Conservation (phyloP, 2,329 filamentous ascomycete species). For the Fusarium oligoseptatum region DNA sequence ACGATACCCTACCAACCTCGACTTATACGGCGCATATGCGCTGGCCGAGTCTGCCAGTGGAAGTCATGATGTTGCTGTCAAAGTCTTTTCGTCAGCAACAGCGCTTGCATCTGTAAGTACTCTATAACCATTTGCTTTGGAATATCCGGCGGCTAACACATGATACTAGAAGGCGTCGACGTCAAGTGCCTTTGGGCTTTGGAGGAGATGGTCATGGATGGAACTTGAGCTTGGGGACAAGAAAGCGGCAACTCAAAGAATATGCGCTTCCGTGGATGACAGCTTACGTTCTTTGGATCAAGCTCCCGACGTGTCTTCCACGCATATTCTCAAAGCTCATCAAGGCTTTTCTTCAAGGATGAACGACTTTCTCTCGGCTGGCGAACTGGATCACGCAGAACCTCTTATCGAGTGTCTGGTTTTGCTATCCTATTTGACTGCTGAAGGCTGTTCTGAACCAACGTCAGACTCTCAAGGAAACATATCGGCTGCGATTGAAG, state of each 20-base stretch:
- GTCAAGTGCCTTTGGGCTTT: slow-evolving; percentile 57
- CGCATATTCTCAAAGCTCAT: slow-evolving; percentile 65
- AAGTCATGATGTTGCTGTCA: slow-evolving; percentile 69
- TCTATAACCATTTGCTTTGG: not conserved
- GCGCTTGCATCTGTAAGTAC: slow-evolving; percentile 49
- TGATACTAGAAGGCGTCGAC: slow-evolving; percentile 31
- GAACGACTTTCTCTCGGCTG: slow-evolving; percentile 68
- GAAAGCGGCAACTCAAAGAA: slow-evolving; percentile 51
- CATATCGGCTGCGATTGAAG: slow-evolving; percentile 63
- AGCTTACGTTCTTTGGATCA: slow-evolving; percentile 27
- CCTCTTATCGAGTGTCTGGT: slow-evolving; percentile 72
- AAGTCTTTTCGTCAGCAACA: slow-evolving; percentile 77
- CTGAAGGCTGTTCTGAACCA: slow-evolving; percentile 57
- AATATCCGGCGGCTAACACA: slow-evolving; percentile 10
- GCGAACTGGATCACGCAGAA: slow-evolving; percentile 62
- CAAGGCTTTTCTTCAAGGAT: slow-evolving; percentile 67
- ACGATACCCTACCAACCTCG: slow-evolving; percentile 70
- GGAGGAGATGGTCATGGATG: slow-evolving; percentile 76
- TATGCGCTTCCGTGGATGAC: slow-evolving; percentile 57
- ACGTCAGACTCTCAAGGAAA: slow-evolving; percentile 65
- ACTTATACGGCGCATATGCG: slow-evolving; percentile 84
- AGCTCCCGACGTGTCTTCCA: slow-evolving; percentile 44
- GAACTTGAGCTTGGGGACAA: slow-evolving; percentile 62
- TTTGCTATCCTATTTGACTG: slow-evolving; percentile 76
- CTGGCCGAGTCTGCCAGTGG: slow-evolving; percentile 74